Evolutionary conservation across 2,329 filamentous ascomycete genomes (phyloP), one percentile per base, ranked within the genome.

Genomic region (Aspergillus versicolor): DNA sequence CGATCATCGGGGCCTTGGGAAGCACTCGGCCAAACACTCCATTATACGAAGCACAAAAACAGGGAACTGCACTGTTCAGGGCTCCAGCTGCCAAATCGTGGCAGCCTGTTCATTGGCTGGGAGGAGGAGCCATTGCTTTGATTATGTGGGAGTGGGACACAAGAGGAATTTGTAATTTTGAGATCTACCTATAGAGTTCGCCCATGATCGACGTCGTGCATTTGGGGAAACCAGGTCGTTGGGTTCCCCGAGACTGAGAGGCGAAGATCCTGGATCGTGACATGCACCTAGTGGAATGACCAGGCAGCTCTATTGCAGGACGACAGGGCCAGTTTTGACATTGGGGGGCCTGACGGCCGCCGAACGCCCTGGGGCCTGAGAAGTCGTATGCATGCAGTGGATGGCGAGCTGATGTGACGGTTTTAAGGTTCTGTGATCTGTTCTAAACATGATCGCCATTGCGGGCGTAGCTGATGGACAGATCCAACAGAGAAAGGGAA

Each of bases 181-280:
- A 34, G 40, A 24, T 49, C 17, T 51, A 24, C 13, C n/a, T 57
- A 56, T 59, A 58, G 53, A 60, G 50, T 57, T 60, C 57, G 24
- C 9, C 27, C 27, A 49, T 17, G 61, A 63, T 63, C 59, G 61
- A 59, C 59, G 34, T 24, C 57, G 38, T 63, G 62, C 60, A 42
- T 63, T 55, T 46, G 43, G 37, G 51, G 19, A 41, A 60, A 63
- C 63, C 63, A 40, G 63, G 56, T 62, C 49, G 56, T 52, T 62
- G 62, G 63, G 59, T 60, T 58, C 50, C 17, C 21, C 17, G 11
- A 40, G 2, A 32, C 22, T 19, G 34, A 38, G 17, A 22, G 17
- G 30, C 49, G 54, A 56, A 40, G 53, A 54, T 42, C 24, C 47
- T 38, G 30, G 43, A 30, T 50, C 13, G n/a, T 32, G 42, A 53